Base-by-base conservation (phyloP, 768 basidiomycete species). In the Trametes coccinea region DNA sequence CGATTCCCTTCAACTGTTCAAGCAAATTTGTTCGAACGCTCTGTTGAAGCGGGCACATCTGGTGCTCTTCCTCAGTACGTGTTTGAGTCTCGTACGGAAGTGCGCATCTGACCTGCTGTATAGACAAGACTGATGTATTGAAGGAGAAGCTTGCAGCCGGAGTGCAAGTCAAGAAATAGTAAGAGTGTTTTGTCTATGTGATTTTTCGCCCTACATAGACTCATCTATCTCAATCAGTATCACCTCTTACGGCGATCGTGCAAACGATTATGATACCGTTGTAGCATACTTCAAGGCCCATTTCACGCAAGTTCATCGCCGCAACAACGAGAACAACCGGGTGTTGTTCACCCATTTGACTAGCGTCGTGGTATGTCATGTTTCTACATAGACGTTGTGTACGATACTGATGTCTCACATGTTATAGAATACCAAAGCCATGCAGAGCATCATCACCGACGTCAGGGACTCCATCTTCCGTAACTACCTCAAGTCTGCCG, bases 1-100 rank as follows among this genome's bases (percentile, higher is more conserved):
- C 64, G 92, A 94, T 71, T 93, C 92, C 0, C 75, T 94, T n/a
- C 92, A 92, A 74, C 78, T 93, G 27, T 94, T 92, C 73, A 92
- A 90, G 4, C 83, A 91, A 67, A 91, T 93, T 10, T 93, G 91
- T 70, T 87, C 89, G 37, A 93, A 93, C 70, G 81, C 83, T 37
- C 80, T 93, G 53, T 77, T 94, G 53, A 92, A 91, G 71, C 87
- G 81, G 41, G 72, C 76, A 13, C 74, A 73, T 61, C 68, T 78
- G 29, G 77, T 79, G 22, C 69, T 79, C 44, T 77, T 93, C 66
- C 78, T 94, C 47, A 92, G 92, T 74, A 87, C 79, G 64, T 88
- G 85, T 29, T 80, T 84, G 68, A 68, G 84, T 27, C 81, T 85
- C 14, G 73, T 86, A 49, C 46, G 2, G 34, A 27, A 34, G n/a